Base-by-base conservation (phyloP, 257 asterid genomes). In the Solanum pimpinellifolium region DNA sequence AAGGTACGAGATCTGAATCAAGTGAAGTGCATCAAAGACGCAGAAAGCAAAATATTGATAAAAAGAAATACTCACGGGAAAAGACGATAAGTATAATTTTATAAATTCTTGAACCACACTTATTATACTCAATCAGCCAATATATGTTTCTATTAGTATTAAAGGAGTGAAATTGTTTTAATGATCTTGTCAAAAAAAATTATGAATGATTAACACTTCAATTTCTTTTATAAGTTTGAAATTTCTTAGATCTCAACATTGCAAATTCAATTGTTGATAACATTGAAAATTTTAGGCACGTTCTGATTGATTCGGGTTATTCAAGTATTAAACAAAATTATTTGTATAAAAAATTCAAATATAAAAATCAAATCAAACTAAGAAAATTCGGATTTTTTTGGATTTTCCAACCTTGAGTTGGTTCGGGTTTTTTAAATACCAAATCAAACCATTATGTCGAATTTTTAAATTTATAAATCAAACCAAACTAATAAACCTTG, bases 361-460 rank as follows among this genome's bases (percentile, higher is more conserved):
- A 4, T 4, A 0, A 3, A 33, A 33, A 33, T 33, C 5, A 33
- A 33, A 33, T 33, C 35, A 33, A 33, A 33, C 5, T 33, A 33
- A 33, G 0, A 33, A 33, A 33, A 33, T 0, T 33, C 0, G 1
- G 5, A 4, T 33, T 33, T 33, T 33, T 3, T 3, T 0, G 35
- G 35, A 0, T 33, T 33, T 33, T 33, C 1, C 35, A 33, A 33
- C 1, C 35, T 33, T 0, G 5, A 0, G 35, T 33, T 33, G 35
- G 35, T 33, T 33, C 35, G 1, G 1, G 0, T 33, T 33, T 33
- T 33, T 33, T 5, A 33, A 4, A 33, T 33, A 33, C 5, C 35
- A 33, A 33, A 33, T 0, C 35, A 33, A 33, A 33, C 0, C 35
- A 33, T 33, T 33, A 4, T 33, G 35, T 33, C 0, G 5, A 33